These are phyloP conservation scores for Xylariaceae sp. DNA, from an alignment of 2,329 filamentous ascomycete species.

Conservation along the genomic window DNA sequence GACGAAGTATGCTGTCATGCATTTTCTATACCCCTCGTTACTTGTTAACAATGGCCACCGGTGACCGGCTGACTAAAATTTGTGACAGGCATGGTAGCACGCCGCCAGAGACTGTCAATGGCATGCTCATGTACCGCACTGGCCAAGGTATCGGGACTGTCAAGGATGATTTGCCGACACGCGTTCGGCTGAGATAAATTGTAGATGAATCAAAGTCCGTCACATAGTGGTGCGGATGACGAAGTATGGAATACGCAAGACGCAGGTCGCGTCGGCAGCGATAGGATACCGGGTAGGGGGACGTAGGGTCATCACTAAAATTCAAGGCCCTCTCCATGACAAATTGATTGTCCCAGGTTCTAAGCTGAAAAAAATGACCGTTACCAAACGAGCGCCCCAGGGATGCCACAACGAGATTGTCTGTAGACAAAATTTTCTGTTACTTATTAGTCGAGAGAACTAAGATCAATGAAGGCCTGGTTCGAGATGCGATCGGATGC, in stretches of 20 bases:
- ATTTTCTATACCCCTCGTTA: neutral
- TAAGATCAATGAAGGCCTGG: neutral
- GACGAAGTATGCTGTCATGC: slow-evolving; percentile 6
- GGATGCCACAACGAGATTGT: neutral
- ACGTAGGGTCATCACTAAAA: neutral
- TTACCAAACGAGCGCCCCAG: neutral
- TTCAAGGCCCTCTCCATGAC: neutral
- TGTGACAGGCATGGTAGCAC: neutral
- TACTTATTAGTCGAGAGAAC: neutral
- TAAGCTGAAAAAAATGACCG: neutral
- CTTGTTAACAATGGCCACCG: neutral
- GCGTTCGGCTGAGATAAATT: neutral
- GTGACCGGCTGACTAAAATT: neutral
- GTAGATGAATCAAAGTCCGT: neutral
- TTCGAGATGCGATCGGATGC: neutral
- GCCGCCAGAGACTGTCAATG: slow-evolving; percentile 4
- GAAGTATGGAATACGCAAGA: neutral
- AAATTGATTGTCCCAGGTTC: neutral
- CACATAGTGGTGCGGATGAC: neutral
- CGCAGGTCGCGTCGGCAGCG: neutral
- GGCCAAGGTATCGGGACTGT: slow-evolving; percentile 3
- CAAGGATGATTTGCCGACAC: slow-evolving; percentile 3
- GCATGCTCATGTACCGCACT: neutral
- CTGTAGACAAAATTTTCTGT: neutral
- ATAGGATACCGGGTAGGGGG: neutral